Base-by-base conservation (phyloP, 495 filamentous ascomycete species). In the Hypoxylon crocopeplum region DNA sequence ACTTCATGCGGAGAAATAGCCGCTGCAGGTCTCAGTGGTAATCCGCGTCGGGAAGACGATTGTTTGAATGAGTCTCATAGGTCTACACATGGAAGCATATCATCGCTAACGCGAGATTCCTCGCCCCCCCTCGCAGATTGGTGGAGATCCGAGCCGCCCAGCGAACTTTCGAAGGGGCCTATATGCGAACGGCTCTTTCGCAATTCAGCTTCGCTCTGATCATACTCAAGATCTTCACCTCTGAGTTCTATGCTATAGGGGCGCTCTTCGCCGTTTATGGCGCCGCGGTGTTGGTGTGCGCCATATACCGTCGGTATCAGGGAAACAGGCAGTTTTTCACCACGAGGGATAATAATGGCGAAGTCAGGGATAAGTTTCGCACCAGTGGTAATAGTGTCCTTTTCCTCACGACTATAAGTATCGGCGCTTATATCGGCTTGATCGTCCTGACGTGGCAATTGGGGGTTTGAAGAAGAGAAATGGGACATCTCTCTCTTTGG, bases 151-250 rank as follows among this genome's bases (percentile, higher is more conserved):
- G 93, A 52, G 93, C 93, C 0, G 89, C 93, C 3, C 94, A 98
- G 72, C 84, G 94, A 13, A 98, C 94, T 12, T 98, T 98, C 62
- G 94, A 98, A 78, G 94, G 94, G 1, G 95, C 94, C 25, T 98
- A 98, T 75, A 85, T 96, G 57, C 91, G 94, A 45, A 98, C 94
- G 0, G 91, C 93, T 0, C 86, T 98, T 25, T 88, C 87, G 2
- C 93, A 97, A 72, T 98, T 97, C 82, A 91, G 87, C 44, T 98
- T 98, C 68, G 86, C 93, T 36, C 86, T 98, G 13, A 86, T 98
- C 54, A 88, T 98, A 7, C 84, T 98, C 44, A 95, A 93, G 76
- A 96, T 98, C 72, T 98, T 98, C 78, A 97, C 91, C 17, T 80
- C 84, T 36, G 92, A 97, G 67, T 97, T 98, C 82, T 98, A 97